Evolutionary conservation across 2,329 filamentous ascomycete genomes (phyloP).

Genomic region (Paraphaeosphaeria sporulosa): DNA sequence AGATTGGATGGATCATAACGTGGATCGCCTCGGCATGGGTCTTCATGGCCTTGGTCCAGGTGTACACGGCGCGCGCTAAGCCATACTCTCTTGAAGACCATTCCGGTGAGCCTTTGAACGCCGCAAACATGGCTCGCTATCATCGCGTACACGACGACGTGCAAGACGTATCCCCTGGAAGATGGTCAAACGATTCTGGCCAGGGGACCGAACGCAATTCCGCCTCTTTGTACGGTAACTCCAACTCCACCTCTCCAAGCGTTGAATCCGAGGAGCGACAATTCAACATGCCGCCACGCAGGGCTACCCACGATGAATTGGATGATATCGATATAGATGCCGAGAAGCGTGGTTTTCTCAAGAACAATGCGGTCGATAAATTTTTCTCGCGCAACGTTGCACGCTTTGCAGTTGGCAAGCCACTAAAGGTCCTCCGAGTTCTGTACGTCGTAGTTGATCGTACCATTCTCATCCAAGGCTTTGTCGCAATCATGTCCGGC

Average conservation of each 20-base stretch:
- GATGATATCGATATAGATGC: slow-evolving; percentile 58
- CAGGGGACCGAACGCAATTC: slow-evolving; percentile 77
- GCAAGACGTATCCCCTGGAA: slow-evolving; percentile 29
- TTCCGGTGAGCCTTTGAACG: slow-evolving; percentile 38
- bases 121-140: slow-evolving; percentile 49
- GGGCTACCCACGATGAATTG: slow-evolving; percentile 51
- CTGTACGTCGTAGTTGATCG: slow-evolving; percentile 76
- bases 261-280: slow-evolving; percentile 54
- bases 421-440: slow-evolving; percentile 65
- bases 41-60: slow-evolving; percentile 70
- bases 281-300: slow-evolving; percentile 49
- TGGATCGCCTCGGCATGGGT: slow-evolving; percentile 76
- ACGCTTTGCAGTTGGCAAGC: slow-evolving; percentile 60
- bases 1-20: slow-evolving; percentile 84
- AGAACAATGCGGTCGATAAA: slow-evolving; percentile 55
- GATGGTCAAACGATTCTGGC: slow-evolving; percentile 55
- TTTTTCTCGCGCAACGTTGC: slow-evolving; percentile 64
- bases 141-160: slow-evolving; percentile 46
- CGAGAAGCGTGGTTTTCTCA: slow-evolving; percentile 56
- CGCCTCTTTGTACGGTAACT: slow-evolving; percentile 70
- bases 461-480: slow-evolving; percentile 79
- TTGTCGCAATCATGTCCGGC: slow-evolving; percentile 74
- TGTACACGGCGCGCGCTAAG: slow-evolving; percentile 61
- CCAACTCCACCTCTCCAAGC: slow-evolving; percentile 62
- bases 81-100: slow-evolving; percentile 27